Evolutionary conservation across 2,329 filamentous ascomycete genomes (phyloP).

Genomic region (Fusarium luffae): DNA sequence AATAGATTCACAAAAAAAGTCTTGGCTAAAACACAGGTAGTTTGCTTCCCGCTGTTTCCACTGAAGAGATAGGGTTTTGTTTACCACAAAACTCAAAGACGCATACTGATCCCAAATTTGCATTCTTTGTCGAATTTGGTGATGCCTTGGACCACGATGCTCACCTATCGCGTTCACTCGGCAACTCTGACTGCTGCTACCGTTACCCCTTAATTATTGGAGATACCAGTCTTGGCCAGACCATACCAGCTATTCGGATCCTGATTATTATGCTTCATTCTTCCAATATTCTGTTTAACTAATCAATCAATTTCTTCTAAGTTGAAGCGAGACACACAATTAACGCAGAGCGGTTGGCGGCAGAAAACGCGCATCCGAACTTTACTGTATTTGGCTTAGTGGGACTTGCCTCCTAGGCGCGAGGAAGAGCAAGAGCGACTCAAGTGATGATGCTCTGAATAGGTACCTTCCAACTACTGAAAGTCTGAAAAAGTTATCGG

Average conservation of each 20-base stretch:
- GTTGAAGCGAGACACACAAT: slow-evolving; percentile 2
- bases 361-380: slow-evolving; percentile 1
- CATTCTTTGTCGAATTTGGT: background rate
- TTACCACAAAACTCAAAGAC: background rate
- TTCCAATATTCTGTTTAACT: background rate
- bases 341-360: background rate
- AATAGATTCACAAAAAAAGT: slow-evolving; percentile 3
- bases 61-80: background rate
- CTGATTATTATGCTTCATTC: background rate
- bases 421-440: background rate
- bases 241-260: background rate
- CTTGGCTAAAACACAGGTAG: slow-evolving; percentile 31
- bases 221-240: background rate
- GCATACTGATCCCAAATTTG: background rate
- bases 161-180: too few species aligned
- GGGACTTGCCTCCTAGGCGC: background rate
- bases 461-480: background rate
- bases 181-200: background rate
- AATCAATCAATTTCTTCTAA: background rate
- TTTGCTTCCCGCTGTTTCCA: slow-evolving; percentile 26
- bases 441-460: background rate
- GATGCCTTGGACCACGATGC: background rate
- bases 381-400: slow-evolving; percentile 13
- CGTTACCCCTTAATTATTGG: background rate
- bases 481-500: background rate